Conservation (phyloP, 495 filamentous ascomycete species). For the Trichoderma orchidacearum region DNA sequence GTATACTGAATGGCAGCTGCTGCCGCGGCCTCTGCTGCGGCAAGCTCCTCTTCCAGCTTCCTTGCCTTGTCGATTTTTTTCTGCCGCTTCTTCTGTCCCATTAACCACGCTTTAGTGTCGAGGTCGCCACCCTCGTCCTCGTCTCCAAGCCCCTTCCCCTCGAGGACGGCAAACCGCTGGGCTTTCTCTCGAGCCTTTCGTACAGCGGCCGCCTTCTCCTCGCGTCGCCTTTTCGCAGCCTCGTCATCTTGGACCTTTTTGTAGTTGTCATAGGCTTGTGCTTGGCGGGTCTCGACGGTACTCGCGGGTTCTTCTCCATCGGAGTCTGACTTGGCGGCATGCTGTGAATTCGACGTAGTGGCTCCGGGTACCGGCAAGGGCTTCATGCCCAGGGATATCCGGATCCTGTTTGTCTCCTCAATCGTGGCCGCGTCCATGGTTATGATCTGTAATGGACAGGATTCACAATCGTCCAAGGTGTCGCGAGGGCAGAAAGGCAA, state of each 20-base stretch:
- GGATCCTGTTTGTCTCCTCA: slow-evolving; percentile 89
- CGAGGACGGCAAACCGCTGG: slow-evolving; percentile 55
- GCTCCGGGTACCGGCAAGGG: slow-evolving; percentile 72
- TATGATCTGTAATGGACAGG: neutral
- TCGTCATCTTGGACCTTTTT: slow-evolving; percentile 38
- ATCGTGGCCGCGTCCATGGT: slow-evolving; percentile 77
- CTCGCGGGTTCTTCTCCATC: slow-evolving; percentile 47
- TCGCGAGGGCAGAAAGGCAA: neutral
- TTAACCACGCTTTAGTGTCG: slow-evolving; percentile 75
- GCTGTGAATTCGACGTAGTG: slow-evolving; percentile 4
- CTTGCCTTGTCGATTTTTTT: slow-evolving; percentile 74
- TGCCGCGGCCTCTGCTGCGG: slow-evolving; percentile 27
- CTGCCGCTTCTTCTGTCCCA: slow-evolving; percentile 75
- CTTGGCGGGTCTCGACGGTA: slow-evolving; percentile 70
- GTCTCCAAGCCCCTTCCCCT: slow-evolving; percentile 71
- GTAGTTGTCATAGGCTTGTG: slow-evolving; percentile 53
- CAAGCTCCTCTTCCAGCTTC: slow-evolving; percentile 64
- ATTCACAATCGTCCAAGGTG: neutral
- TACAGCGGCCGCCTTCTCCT: slow-evolving; percentile 63
- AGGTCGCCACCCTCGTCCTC: slow-evolving; percentile 50
- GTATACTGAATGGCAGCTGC: slow-evolving; percentile 51
- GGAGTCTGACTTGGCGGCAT: slow-evolving; percentile 20
- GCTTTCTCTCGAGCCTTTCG: slow-evolving; percentile 80
- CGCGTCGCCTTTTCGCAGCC: slow-evolving; percentile 58
- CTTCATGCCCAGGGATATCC: slow-evolving; percentile 76